Conservation (phyloP, 805 yeast genomes). For the Hanseniaspora hatyaiensis region DNA sequence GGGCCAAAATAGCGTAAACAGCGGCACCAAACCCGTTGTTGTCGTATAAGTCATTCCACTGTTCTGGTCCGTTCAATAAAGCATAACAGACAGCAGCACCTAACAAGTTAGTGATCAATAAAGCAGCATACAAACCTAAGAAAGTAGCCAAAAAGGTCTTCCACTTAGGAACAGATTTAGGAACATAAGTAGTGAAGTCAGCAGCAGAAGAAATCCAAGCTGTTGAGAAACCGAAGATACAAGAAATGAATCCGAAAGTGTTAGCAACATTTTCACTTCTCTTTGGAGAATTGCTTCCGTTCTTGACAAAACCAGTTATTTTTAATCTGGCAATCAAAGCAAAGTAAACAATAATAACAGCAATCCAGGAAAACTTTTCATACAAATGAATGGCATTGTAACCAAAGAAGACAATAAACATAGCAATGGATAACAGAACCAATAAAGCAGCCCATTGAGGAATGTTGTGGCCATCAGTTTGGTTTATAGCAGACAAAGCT, state of each 20-base stretch:
- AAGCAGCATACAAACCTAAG: slow-evolving; percentile 52
- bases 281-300: slow-evolving; percentile 44
- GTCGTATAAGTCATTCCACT: slow-evolving; percentile 41
- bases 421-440: slow-evolving; percentile 54
- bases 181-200: slow-evolving; percentile 83
- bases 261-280: slow-evolving; percentile 51
- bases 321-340: slow-evolving; percentile 69
- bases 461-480: slow-evolving; percentile 34
- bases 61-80: slow-evolving; percentile 32
- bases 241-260: slow-evolving; percentile 75
- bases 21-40: slow-evolving; percentile 65
- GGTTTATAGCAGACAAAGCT: slow-evolving; percentile 63
- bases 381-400: slow-evolving; percentile 68
- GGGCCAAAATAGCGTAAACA: slow-evolving; percentile 62
- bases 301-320: slow-evolving; percentile 50
- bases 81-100: slow-evolving; percentile 85
- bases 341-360: slow-evolving; percentile 59
- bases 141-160: slow-evolving; percentile 54
- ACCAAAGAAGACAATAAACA: slow-evolving; percentile 70
- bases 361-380: slow-evolving; percentile 84
- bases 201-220: slow-evolving; percentile 95
- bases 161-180: slow-evolving; percentile 44
- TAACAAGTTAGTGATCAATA: slow-evolving; percentile 56
- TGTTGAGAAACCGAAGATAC: slow-evolving; percentile 77
- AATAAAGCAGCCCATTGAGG: slow-evolving; percentile 91